A percentile compares a stretch with the other conserved stretches of the same genome.
phyloP scores from a whole-genome alignment of 2,329 filamentous ascomycete species.

The Colletotrichum kahawae region DNA sequence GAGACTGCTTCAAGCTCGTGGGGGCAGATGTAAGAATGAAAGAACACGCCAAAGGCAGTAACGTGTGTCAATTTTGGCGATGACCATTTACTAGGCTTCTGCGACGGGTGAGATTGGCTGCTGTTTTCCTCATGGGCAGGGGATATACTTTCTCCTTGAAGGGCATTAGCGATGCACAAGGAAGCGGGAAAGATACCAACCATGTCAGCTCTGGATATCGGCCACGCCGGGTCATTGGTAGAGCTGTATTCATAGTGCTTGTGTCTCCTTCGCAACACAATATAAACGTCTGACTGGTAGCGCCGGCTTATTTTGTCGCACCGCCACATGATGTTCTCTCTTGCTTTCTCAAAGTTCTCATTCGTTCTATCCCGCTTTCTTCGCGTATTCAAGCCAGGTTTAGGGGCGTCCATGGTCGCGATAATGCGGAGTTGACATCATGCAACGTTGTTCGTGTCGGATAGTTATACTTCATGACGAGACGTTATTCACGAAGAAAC shows the following conservation, averaged over 20 bases:
- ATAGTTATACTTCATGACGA: too few relatives aligned
- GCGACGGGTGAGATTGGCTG: background rate
- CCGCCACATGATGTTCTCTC: background rate
- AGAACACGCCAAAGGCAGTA: too few relatives aligned
- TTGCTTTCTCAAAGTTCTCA: background rate
- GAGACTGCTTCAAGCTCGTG: too few relatives aligned
- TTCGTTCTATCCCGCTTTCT: slow-evolving; percentile 1
- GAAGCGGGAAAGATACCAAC: background rate
- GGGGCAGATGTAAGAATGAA: too few relatives aligned
- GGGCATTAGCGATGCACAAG: background rate
- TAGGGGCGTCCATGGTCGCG: background rate
- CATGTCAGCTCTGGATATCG: background rate
- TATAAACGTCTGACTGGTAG: background rate
- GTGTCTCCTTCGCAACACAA: background rate
- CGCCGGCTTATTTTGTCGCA: background rate
- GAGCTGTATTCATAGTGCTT: background rate
- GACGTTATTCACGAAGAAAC: too few relatives aligned
- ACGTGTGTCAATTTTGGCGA: too few relatives aligned
- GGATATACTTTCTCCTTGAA: background rate
- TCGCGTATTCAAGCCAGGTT: background rate
- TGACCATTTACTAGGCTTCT: too few relatives aligned
- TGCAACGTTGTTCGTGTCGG: too few relatives aligned
- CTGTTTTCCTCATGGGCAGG: background rate
- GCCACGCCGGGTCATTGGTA: background rate
- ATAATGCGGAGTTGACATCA: too few relatives aligned